Conservation (phyloP, 805 yeast species). For the Kodamaea kaohsiungensis region DNA sequence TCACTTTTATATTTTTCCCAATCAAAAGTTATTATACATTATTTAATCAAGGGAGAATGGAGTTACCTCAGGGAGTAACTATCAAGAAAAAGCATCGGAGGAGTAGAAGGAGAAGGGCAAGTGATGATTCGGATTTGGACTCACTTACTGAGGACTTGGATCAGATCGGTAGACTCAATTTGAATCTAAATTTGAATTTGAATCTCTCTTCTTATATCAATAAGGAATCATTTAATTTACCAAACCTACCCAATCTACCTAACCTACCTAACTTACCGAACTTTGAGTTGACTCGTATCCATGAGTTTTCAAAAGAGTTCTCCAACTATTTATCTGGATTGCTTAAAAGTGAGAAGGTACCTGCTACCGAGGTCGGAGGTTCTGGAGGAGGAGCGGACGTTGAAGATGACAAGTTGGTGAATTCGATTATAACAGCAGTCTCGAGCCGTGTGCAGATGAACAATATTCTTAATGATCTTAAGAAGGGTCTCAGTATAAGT, state of each 20-base stretch:
- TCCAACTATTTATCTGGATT: slow-evolving; percentile 31
- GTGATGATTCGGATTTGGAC: slow-evolving; percentile 31
- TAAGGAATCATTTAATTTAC: slow-evolving; percentile 18
- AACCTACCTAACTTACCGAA: slow-evolving; percentile 24
- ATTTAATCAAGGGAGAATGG: background rate
- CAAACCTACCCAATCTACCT: slow-evolving; percentile 18
- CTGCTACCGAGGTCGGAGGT: background rate
- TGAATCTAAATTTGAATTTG: slow-evolving; percentile 27
- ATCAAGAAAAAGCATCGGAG: background rate
- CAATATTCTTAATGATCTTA: slow-evolving; percentile 40
- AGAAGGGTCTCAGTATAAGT: slow-evolving; percentile 48
- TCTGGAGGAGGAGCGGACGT: background rate
- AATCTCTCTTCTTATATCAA: slow-evolving; percentile 24
- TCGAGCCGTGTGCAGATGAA: slow-evolving; percentile 45
- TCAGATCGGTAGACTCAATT: slow-evolving; percentile 49
- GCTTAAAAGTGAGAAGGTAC: slow-evolving; percentile 15
- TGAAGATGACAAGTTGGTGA: slow-evolving; percentile 17
- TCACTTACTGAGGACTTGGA: slow-evolving; percentile 51
- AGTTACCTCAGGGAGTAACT: background rate
- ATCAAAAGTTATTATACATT: background rate
- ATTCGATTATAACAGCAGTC: slow-evolving; percentile 39
- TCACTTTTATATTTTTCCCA: background rate
- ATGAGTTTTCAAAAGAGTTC: slow-evolving; percentile 31
- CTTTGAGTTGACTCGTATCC: slow-evolving; percentile 24
- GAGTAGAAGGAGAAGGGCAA: background rate